phyloP scores from a whole-genome alignment of 768 basidiomycete genomes.

The Pleurotus cornucopiae region DNA sequence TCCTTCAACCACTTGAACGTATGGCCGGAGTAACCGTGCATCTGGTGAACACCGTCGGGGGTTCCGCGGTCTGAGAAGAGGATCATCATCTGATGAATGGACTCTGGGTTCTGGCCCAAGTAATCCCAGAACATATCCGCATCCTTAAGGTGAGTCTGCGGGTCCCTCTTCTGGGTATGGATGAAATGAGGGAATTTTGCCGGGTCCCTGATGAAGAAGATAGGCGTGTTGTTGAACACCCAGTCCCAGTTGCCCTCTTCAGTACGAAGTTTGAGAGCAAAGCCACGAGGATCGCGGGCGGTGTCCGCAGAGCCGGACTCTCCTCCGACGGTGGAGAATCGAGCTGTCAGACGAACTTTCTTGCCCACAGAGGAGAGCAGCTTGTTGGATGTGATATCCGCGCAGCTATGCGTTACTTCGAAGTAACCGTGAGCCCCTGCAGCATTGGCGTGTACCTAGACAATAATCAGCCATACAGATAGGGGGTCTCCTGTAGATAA shows the following conservation, averaged over 20 bases:
- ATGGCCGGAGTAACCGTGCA: constrained; percentile 94
- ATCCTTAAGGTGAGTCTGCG: constrained; percentile 89
- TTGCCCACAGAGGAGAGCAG: constrained; percentile 43
- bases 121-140: constrained; percentile 90
- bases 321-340: constrained; percentile 94
- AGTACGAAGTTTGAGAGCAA: constrained; percentile 85
- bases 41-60: constrained; percentile 80
- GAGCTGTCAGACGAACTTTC: constrained; percentile 69
- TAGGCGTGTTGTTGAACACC: constrained; percentile 90
- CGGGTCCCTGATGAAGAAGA: constrained; percentile 87
- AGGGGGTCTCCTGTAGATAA: constrained; percentile 9
- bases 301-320: constrained; percentile 86
- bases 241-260: constrained; percentile 91
- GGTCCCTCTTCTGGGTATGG: constrained; percentile 89
- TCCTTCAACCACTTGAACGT: constrained; percentile 85
- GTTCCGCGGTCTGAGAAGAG: constrained; percentile 94
- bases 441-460: constrained; percentile 86
- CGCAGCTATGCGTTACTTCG: constrained; percentile 81
- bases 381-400: constrained; percentile 69
- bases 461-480: constrained; percentile 23
- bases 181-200: constrained; percentile 93
- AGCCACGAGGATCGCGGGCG: constrained; percentile 93
- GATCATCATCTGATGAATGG: constrained; percentile 86
- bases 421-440: constrained; percentile 93
- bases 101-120: constrained; percentile 83